Evolutionary conservation across 352 stramenopile species (phyloP).

Genomic region (Hyaloperonospora brassicae): DNA sequence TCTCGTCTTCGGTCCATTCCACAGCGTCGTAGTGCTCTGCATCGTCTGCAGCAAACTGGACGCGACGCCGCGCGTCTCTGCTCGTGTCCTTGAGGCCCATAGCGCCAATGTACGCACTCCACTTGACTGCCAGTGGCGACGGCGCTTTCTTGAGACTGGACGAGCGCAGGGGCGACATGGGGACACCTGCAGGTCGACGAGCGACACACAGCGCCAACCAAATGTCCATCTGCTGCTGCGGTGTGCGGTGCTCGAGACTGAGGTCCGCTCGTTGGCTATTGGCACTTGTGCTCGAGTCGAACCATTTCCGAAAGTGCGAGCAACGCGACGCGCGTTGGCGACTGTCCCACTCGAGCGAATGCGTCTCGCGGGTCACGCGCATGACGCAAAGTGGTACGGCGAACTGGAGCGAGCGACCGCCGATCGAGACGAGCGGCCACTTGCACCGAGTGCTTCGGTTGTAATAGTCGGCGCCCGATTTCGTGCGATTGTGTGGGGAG

Average conservation of each 20-base stretch:
- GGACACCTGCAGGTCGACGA: constrained; percentile 7
- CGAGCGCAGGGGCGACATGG: constrained; percentile 26
- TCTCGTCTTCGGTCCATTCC: constrained; percentile 39
- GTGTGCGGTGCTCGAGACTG: too few relatives aligned
- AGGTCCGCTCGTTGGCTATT: too few relatives aligned
- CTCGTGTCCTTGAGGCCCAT: constrained; percentile 35
- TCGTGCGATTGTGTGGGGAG: too few relatives aligned
- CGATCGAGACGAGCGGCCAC: too few relatives aligned
- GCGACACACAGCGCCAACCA: too few relatives aligned
- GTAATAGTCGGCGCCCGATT: too few relatives aligned
- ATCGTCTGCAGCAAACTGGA: constrained; percentile 38
- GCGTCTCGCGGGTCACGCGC: constrained; percentile 27
- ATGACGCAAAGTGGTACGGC: constrained; percentile 4
- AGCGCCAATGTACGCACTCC: constrained; percentile 44
- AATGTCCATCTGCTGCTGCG: too few relatives aligned
- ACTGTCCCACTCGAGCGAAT: constrained; percentile 28
- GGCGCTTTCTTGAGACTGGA: constrained; percentile 50
- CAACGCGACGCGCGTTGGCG: constrained; percentile 23
- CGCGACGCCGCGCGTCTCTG: constrained; percentile 26
- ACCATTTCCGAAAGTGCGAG: background rate
- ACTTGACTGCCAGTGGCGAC: constrained; percentile 39
- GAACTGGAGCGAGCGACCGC: too few relatives aligned
- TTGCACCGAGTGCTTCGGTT: too few relatives aligned
- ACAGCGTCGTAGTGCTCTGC: constrained; percentile 33
- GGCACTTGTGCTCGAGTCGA: too few relatives aligned